phyloP scores from a whole-genome alignment of 768 basidiomycete genomes.

The Russula sp. region DNA sequence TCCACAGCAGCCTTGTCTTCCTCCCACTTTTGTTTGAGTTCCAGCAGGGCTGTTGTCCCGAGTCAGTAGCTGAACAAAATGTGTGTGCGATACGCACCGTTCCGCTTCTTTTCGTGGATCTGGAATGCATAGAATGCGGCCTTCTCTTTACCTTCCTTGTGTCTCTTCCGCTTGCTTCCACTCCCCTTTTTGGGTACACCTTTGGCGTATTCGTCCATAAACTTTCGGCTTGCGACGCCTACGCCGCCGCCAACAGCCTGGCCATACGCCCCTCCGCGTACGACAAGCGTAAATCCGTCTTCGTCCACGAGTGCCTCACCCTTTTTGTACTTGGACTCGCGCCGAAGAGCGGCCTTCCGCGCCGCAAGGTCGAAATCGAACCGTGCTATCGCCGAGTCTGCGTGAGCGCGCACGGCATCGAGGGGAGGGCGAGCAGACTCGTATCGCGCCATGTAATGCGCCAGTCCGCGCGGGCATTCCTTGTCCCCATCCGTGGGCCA shows the following conservation, averaged over 20 bases:
- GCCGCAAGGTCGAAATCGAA: constrained; percentile 69
- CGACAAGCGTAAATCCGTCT: constrained; percentile 92
- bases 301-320: constrained; percentile 89
- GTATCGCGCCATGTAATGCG: constrained; percentile 63
- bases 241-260: constrained; percentile 79
- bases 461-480: constrained; percentile 58
- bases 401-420: constrained; percentile 64
- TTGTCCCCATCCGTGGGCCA: constrained; percentile 48
- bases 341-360: constrained; percentile 33
- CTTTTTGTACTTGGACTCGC: constrained; percentile 61
- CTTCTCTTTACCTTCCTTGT: constrained; percentile 57
- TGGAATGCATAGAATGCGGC: constrained; percentile 84
- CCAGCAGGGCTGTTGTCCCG: constrained; percentile 39
- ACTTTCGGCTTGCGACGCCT: constrained; percentile 55
- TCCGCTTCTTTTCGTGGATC: constrained; percentile 79
- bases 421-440: constrained; percentile 67
- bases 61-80: constrained; percentile 10
- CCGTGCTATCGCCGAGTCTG: constrained; percentile 66
- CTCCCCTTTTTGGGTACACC: constrained; percentile 17
- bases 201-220: constrained; percentile 28
- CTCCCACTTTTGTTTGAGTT: constrained; percentile 74
- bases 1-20: constrained; percentile 82
- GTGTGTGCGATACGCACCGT: constrained; percentile 41
- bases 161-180: constrained; percentile 45
- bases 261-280: constrained; percentile 86